Percentiles rank a stretch among this genome's conserved stretches.
phyloP scores from a whole-genome alignment of 75 land plant genomes.

The Pinus taeda region DNA sequence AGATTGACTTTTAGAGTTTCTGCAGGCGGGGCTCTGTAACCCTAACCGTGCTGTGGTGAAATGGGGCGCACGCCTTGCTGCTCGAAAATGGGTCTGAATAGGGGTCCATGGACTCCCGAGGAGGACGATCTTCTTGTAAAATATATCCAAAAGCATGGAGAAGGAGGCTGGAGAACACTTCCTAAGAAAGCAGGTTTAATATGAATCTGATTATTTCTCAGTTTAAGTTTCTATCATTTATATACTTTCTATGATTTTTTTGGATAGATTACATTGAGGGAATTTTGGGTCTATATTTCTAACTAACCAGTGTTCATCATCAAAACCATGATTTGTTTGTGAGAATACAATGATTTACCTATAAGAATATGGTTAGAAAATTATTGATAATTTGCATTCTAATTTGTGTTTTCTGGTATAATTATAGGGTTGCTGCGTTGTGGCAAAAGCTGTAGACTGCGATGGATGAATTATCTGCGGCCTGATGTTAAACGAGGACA shows the following conservation, averaged over 20 bases:
- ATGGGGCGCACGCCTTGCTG: slow-evolving; percentile 26
- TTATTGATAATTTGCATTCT: background rate
- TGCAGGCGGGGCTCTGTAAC: background rate
- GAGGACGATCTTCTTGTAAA: slow-evolving; percentile 26
- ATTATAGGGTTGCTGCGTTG: slow-evolving; percentile 48
- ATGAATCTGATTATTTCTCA: no score
- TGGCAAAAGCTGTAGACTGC: slow-evolving; percentile 67
- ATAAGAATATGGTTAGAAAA: background rate
- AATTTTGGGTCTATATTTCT: no score
- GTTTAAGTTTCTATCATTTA: no score
- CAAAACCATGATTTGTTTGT: no score
- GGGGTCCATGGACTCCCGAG: slow-evolving; percentile 38
- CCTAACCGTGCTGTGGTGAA: background rate
- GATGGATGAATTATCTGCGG: slow-evolving; percentile 67
- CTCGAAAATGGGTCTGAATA: slow-evolving; percentile 29
- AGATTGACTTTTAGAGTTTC: no score
- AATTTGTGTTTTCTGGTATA: slow-evolving; percentile 9
- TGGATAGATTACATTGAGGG: no score
- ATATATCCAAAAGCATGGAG: slow-evolving; percentile 29
- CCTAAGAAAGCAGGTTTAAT: slow-evolving; percentile 29
- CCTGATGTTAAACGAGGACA: slow-evolving; percentile 60
- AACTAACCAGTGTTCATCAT: no score
- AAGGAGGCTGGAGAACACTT: slow-evolving; percentile 37
- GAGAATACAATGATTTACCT: no score
- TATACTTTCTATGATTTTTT: no score